Base-by-base conservation (phyloP, 768 basidiomycete genomes). In the Pleurotus tuber-regium region DNA sequence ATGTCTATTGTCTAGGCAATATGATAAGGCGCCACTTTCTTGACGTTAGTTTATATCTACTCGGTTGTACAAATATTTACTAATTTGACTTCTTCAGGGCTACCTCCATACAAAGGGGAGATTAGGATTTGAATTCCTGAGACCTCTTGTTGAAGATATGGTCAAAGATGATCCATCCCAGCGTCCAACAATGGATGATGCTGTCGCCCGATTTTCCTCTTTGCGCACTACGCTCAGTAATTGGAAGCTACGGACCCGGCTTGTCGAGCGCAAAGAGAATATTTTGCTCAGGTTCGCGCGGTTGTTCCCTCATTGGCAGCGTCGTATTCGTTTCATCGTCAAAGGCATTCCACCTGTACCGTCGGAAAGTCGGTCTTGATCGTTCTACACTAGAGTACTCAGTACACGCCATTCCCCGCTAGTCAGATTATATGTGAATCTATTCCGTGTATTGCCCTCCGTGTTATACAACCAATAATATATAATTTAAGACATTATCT, bases 1-100 rank as follows among this genome's bases (percentile, higher is more conserved):
- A 74, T 28, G 56, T 73, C 12, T 74, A 70, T 49, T 68, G 63
- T 28, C 42, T 73, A 2, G 72, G 72, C 0, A 72, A 74, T 23
- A 18, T 64, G 1, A 60, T 74, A 21, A 50, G 58, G 10, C 11
- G 36, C n/a, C 3, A 49, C 10, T 63, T 63, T 36, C 41, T 57
- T 14, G 53, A 59, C 43, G 61, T 62, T 5, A 8, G 54, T 11
- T 14, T 7, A n/a, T 14, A 7, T 49, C n/a, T 10, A 26, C 25
- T 12, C 11, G 3, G 28, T 35, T 28, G 10, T 28, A 9, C 31
- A 33, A 33, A 33, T 33, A n/a, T 16, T 31, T 26, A 18, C n/a
- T 16, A 25, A 6, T 23, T 46, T 12, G 3, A 29, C 14, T 14
- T n/a, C n/a, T n/a, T 14, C 21, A 57, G 54, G 56, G 55, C 19